Conservation (phyloP, 2,329 filamentous ascomycete species). For the Hymenoscyphus linearis region DNA sequence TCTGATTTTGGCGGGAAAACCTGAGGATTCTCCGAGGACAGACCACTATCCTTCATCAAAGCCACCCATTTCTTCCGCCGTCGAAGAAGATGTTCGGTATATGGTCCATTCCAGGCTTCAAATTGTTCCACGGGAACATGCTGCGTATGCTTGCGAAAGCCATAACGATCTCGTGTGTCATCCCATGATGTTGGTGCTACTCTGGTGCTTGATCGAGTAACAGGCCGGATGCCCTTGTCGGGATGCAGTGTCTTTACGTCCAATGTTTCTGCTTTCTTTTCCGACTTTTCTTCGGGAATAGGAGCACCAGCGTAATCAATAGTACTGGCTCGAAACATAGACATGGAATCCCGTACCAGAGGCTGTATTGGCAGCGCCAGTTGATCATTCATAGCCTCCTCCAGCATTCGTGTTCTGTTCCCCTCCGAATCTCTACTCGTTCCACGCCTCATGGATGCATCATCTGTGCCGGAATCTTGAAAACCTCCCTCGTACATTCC, state of each 20-base stretch:
- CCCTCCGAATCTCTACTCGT: conserved; percentile 21
- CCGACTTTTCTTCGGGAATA: conserved; percentile 9
- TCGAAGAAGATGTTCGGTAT: conserved; percentile 68
- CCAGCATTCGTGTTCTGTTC: conserved; percentile 16
- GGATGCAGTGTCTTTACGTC: conserved; percentile 11
- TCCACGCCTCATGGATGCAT: conserved; percentile 26
- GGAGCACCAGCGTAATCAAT: neutral
- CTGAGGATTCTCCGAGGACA: conserved; percentile 66
- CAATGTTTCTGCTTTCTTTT: conserved; percentile 6
- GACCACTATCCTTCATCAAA: conserved; percentile 69
- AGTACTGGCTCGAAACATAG: conserved; percentile 35
- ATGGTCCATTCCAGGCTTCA: conserved; percentile 72
- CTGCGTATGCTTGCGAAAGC: conserved; percentile 83
- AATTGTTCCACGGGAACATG: conserved; percentile 73
- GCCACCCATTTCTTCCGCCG: conserved; percentile 77
- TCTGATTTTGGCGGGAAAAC: conserved; percentile 74
- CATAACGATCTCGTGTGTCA: conserved; percentile 68
- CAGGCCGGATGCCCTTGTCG: conserved; percentile 13
- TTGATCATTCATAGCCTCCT: conserved; percentile 26
- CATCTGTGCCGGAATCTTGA: conserved; percentile 43
- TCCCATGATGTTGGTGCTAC: conserved; percentile 17
- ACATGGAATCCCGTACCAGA: conserved; percentile 36
- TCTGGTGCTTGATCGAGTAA: conserved; percentile 16
- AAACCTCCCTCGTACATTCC: conserved; percentile 65
- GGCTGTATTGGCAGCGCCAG: conserved; percentile 11